Base-by-base conservation (phyloP, 768 basidiomycete genomes). In the Russula ochroleuca region DNA sequence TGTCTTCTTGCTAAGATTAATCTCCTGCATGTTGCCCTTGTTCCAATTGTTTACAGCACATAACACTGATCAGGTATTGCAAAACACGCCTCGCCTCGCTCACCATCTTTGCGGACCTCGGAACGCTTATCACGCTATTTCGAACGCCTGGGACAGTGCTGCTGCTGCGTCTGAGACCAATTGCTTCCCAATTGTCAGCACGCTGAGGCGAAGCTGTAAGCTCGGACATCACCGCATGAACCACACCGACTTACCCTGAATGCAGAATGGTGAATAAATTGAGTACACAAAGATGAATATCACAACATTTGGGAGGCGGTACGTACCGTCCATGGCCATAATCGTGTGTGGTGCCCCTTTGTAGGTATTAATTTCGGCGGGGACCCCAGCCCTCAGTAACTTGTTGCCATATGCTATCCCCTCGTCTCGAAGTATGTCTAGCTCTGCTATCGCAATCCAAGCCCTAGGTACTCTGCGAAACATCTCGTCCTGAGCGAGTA, bases 311-410 rank as follows among this genome's bases (percentile, higher is more conserved):
- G 15, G n/a, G 11, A 50, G 54, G 49, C 33, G 54, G 59, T 61
- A 69, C 84, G 65, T 64, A 85, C 85, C 85, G 63, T 88, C 87
- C 86, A 89, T 87, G 7, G 83, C 84, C 81, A 90, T 83, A 48
- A 87, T 82, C 1, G 82, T 86, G 75, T 90, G 87, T 33, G 88
- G 88, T 5, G 83, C 85, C 13, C 79, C 80, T 68, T 81, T 77
- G 72, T 90, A 90, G 23, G 84, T 71, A 69, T 79, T 79, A 0
- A 80, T 73, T 50, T 85, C 80, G 11, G 81, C 82, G 23, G 79
- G 72, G 14, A 85, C 80, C 0, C 86, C 87, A 9, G 76, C 76
- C 23, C 73, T 69, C 64, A 68, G 76, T 71, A 90, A 69, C 71
- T 83, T 86, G 67, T 84, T 76, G 0, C 79, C 86, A 67, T 86